phyloP scores from a whole-genome alignment of 495 filamentous ascomycete genomes.

The Talaromyces stipitatus region DNA sequence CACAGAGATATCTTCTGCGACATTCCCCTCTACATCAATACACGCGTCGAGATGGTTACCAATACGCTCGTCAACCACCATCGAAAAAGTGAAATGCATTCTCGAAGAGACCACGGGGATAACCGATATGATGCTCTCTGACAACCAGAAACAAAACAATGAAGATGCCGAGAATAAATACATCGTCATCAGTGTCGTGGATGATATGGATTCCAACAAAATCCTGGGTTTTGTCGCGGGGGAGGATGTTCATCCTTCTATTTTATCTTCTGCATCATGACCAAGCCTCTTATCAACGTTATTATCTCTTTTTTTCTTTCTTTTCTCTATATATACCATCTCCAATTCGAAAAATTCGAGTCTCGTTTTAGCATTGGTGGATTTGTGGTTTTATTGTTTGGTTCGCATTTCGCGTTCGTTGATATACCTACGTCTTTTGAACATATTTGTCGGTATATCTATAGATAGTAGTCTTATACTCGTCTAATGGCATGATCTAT shows the following conservation, averaged over 20 bases:
- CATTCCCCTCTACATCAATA: constrained; percentile 13
- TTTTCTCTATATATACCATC: neutral
- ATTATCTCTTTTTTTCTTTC: neutral
- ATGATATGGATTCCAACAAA: neutral
- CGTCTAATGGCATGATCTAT: neutral
- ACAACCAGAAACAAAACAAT: neutral
- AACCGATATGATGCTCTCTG: neutral
- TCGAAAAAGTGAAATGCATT: constrained; percentile 21
- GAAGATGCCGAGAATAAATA: neutral
- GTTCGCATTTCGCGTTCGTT: neutral
- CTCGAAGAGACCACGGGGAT: constrained; percentile 3
- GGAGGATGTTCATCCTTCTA: neutral
- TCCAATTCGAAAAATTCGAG: neutral
- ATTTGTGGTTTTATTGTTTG: neutral
- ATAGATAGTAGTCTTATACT: neutral
- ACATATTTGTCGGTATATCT: neutral
- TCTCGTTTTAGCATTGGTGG: neutral
- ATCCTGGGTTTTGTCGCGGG: neutral
- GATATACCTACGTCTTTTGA: neutral
- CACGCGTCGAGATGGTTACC: constrained; percentile 22
- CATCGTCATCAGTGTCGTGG: constrained; percentile 3
- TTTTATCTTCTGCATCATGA: too few species aligned
- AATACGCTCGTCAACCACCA: constrained; percentile 24
- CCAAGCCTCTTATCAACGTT: neutral
- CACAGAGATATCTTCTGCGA: constrained; percentile 14